Evolutionary conservation across 2,329 filamentous ascomycete species (phyloP), one percentile per base, ranked within the genome.

Genomic region (Talaromyces piceae): DNA sequence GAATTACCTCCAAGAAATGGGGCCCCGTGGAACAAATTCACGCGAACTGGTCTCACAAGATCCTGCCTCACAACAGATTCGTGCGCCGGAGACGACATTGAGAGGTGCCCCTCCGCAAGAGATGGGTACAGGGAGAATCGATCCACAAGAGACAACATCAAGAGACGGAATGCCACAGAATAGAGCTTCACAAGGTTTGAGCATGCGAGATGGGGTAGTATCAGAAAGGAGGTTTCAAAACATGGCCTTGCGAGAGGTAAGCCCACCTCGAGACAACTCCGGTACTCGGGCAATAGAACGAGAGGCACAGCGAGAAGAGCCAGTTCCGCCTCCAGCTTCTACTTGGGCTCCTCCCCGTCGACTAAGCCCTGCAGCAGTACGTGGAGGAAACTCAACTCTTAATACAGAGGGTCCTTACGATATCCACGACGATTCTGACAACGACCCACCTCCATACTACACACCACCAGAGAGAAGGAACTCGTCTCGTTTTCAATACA

Each of bases 361-460:
- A 12, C 51, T 25, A n/a, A 31, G 47, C 4, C 51, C 46, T 4
- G 44, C 49, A n/a, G 30, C 22, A 9, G 27, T 30, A 41, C n/a
- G n/a, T 4, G 26, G 45, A 41, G 22, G 39, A 6, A 46, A 41
- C 4, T 20, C 51, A 39, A 8, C 51, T 26, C 12, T 26, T 5
- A 3, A 26, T 28, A 39, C 39, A 2, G 28, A 13, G 4, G 28
- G 8, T 11, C 37, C 18, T 5, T 18, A 26, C n/a, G 18, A 49
- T 7, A 26, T 33, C 5, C 9, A 33, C 13, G 31, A 47, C 16
- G 45, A 45, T 3, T 45, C 49, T 16, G 52, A 47, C 20, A 13
- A 41, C 5, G 47, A 51, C 23, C 41, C 43, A 26, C 79, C 81
- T 0, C 78, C 80, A 1, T 82, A 83, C 54, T 80, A 79, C 9